phyloP scores from a whole-genome alignment of 2,329 filamentous ascomycete genomes.

The Penicillium corylophilum region DNA sequence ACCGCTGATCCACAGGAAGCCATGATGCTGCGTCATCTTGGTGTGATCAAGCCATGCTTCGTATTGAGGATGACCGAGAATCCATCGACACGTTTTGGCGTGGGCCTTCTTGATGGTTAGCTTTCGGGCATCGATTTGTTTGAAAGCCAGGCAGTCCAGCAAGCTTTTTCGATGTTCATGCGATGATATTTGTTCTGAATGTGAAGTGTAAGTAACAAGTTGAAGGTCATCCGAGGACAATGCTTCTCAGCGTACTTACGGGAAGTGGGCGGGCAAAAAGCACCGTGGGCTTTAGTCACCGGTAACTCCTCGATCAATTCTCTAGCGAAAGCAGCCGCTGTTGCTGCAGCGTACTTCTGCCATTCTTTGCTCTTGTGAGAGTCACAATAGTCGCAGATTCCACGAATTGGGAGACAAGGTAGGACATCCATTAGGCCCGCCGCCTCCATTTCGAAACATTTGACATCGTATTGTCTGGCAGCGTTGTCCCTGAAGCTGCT shows the following conservation, averaged over 20 bases:
- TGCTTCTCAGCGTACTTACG: no score
- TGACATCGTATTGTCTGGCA: slow-evolving; percentile 9
- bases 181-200: neutral
- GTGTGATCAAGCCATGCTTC: slow-evolving; percentile 38
- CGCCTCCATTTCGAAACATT: slow-evolving; percentile 29
- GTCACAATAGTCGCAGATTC: slow-evolving; percentile 29
- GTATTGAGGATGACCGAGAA: slow-evolving; percentile 38
- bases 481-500: slow-evolving; percentile 15
- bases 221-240: no score
- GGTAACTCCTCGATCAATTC: slow-evolving; percentile 13
- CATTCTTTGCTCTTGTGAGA: slow-evolving; percentile 27
- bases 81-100: slow-evolving; percentile 45
- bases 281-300: no score
- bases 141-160: slow-evolving; percentile 37
- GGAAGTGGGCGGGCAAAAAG: no score
- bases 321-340: slow-evolving; percentile 26
- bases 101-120: slow-evolving; percentile 39
- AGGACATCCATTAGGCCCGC: slow-evolving; percentile 21
- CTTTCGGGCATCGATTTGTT: slow-evolving; percentile 42
- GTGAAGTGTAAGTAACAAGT: neutral
- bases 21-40: slow-evolving; percentile 21
- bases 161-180: slow-evolving; percentile 4
- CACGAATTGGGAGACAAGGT: slow-evolving; percentile 23
- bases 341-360: slow-evolving; percentile 24
- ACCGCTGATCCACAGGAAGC: slow-evolving; percentile 42